These are phyloP conservation scores for Pluteus cervinus DNA, from an alignment of 768 basidiomycete species.

Conservation along the genomic window DNA sequence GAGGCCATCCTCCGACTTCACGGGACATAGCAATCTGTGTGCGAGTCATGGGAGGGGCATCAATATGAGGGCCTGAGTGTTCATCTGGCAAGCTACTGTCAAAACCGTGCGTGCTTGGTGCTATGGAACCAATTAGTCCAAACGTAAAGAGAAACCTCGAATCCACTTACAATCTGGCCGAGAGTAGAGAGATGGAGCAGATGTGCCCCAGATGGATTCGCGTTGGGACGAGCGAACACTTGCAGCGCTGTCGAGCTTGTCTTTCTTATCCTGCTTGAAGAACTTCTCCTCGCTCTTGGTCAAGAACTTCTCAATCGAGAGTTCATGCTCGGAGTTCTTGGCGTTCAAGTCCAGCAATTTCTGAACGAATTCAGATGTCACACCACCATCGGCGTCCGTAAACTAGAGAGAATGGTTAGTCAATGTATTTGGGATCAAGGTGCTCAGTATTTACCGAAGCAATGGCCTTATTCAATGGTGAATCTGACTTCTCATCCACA, in stretches of 20 bases:
- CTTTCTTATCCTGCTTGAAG: slow-evolving; percentile 86
- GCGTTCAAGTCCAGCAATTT: slow-evolving; percentile 73
- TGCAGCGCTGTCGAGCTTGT: slow-evolving; percentile 79
- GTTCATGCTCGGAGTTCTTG: slow-evolving; percentile 85
- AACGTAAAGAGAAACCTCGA: slow-evolving; percentile 6
- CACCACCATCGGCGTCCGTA: slow-evolving; percentile 90
- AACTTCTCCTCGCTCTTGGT: slow-evolving; percentile 90
- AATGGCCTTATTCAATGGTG: slow-evolving; percentile 91
- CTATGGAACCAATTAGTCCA: slow-evolving; percentile 12
- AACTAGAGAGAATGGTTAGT: slow-evolving; percentile 45
- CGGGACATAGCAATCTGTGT: slow-evolving; percentile 81
- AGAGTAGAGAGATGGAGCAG: slow-evolving; percentile 57
- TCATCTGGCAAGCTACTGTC: slow-evolving; percentile 37
- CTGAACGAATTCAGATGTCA: slow-evolving; percentile 83
- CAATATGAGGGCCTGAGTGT: slow-evolving; percentile 40
- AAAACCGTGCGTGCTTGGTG: slow-evolving; percentile 50
- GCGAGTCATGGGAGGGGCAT: slow-evolving; percentile 72
- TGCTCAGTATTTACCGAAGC: slow-evolving; percentile 57
- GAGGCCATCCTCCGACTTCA: slow-evolving; percentile 79
- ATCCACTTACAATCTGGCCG: slow-evolving; percentile 65
- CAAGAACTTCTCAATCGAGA: slow-evolving; percentile 89
- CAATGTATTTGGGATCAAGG: neutral
- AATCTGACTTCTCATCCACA: slow-evolving; percentile 85
- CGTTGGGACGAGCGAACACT: slow-evolving; percentile 74
- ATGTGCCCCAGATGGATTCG: slow-evolving; percentile 79